Base-by-base conservation (phyloP, 2,329 filamentous ascomycete genomes). In the Rutstroemia sydowiana region DNA sequence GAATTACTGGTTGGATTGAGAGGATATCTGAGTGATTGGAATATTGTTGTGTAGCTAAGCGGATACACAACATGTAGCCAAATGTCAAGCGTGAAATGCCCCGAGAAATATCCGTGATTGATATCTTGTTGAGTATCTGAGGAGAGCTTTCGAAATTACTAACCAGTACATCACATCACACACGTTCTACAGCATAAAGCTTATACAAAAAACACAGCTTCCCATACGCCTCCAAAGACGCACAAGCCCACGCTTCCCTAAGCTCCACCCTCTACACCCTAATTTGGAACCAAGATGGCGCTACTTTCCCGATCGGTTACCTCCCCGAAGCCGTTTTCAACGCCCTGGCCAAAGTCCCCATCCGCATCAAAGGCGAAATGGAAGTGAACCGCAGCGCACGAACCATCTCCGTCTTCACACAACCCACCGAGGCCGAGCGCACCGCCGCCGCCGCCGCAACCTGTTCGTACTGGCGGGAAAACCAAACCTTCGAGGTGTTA, bases 401-500 rank as follows among this genome's bases (percentile, higher is more conserved):
- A 52, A 87, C 81, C 0, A 71, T 95, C 14, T 81, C 75, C 7
- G 76, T 89, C 2, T 78, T 84, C 53, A 40, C 28, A 10, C 75
- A 79, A 13, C 67, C 73, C 18, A 83, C 77, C 1, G 81, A 84
- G 45, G 69, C 73, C 14, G 76, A 82, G 60, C 82, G 91, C 47
- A 89, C 78, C 41, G 69, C 72, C 5, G 69, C 71, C 23, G 72
- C 78, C 14, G 72, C 71, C 3, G 69, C 73, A 41, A 84, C 90
- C 4, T 75, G 84, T 32, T 65, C 73, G 1, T 79, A 85, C 59
- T 88, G 91, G 76, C 82, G 84, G 16, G 72, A 78, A n/a, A 76
- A 78, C n/a, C 72, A 77, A 6, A 80, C 79, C 1, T 97, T 97
- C 66, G 73, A 79, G 36, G 75, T 95, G 1, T 75, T 97, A 14